Evolutionary conservation across 2,329 filamentous ascomycete genomes (phyloP).

Genomic region (Sphaerulina vaccinii): DNA sequence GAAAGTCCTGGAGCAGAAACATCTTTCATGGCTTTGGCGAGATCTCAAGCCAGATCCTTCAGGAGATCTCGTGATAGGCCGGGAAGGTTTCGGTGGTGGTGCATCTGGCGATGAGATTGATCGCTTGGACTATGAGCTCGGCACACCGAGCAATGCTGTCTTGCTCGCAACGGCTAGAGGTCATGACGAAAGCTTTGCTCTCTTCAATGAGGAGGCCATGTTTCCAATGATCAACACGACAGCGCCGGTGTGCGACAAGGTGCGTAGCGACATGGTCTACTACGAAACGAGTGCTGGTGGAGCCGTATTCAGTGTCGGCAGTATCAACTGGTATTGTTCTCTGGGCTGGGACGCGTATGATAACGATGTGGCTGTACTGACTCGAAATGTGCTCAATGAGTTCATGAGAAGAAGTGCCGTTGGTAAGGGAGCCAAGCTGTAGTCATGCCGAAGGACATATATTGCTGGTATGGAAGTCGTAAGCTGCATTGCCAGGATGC

Average conservation of each 20-base stretch:
- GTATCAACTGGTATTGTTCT: constrained; percentile 12
- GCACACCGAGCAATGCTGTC: constrained; percentile 9
- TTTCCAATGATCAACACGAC: constrained; percentile 6
- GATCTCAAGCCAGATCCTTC: not conserved
- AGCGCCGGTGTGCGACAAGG: not conserved
- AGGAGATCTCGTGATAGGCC: not conserved
- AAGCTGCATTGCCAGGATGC: too few relatives aligned
- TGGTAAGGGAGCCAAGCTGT: not conserved
- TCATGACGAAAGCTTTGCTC: constrained; percentile 9
- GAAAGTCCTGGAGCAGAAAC: not conserved
- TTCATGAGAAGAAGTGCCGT: not conserved
- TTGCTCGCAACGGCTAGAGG: constrained; percentile 1
- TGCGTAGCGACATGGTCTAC: constrained; percentile 7
- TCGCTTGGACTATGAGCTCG: constrained; percentile 7
- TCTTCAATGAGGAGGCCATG: constrained; percentile 12
- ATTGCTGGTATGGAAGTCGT: too few relatives aligned
- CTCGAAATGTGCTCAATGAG: constrained; percentile 9
- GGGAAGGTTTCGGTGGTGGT: constrained; percentile 7
- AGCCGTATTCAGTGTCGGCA: constrained; percentile 8
- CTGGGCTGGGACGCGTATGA: constrained; percentile 6
- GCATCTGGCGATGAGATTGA: constrained; percentile 11
- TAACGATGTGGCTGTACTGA: constrained; percentile 8
- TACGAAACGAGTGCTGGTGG: constrained; percentile 10
- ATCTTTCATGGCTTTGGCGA: not conserved
- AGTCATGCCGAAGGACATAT: too few relatives aligned